Evolutionary conservation across 257 asterid genomes (phyloP).

Genomic region (Knoxia roxburghii): DNA sequence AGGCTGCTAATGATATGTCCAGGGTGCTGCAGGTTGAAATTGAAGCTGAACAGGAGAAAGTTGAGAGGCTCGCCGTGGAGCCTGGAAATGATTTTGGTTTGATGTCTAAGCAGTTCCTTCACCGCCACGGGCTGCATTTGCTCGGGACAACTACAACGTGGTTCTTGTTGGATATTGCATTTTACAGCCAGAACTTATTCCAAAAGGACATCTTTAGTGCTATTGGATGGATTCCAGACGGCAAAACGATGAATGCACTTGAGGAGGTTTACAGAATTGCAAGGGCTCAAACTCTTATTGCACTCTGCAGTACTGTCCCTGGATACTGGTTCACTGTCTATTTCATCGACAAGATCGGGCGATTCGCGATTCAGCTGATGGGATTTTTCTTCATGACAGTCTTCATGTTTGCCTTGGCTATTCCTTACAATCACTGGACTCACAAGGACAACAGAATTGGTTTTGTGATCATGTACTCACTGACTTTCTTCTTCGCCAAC

Average conservation of each 20-base stretch:
- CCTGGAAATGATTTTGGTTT: conserved; percentile 33
- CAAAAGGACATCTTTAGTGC: conserved; percentile 41
- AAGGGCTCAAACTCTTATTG: conserved; percentile 35
- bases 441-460: conserved; percentile 27
- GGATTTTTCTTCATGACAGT: conserved; percentile 47
- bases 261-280: conserved; percentile 36
- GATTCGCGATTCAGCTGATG: conserved; percentile 38
- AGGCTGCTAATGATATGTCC: conserved; percentile 60
- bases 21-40: conserved; percentile 52
- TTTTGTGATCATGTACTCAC: conserved; percentile 32
- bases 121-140: conserved; percentile 41
- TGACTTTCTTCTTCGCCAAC: conserved; percentile 43
- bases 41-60: conserved; percentile 42
- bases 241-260: conserved; percentile 26
- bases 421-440: conserved; percentile 38
- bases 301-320: conserved; percentile 35
- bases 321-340: conserved; percentile 41
- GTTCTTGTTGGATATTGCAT: conserved; percentile 40
- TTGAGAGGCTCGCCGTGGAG: conserved; percentile 11
- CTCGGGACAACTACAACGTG: conserved; percentile 35
- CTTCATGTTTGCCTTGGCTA: conserved; percentile 38
- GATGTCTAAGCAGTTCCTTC: conserved; percentile 27
- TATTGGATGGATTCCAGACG: conserved; percentile 34
- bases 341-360: conserved; percentile 33
- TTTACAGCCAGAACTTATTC: conserved; percentile 40